These are phyloP conservation scores for Coelastrella sp. DNA, from an alignment of 139 green algal species.

Conservation along the genomic window DNA sequence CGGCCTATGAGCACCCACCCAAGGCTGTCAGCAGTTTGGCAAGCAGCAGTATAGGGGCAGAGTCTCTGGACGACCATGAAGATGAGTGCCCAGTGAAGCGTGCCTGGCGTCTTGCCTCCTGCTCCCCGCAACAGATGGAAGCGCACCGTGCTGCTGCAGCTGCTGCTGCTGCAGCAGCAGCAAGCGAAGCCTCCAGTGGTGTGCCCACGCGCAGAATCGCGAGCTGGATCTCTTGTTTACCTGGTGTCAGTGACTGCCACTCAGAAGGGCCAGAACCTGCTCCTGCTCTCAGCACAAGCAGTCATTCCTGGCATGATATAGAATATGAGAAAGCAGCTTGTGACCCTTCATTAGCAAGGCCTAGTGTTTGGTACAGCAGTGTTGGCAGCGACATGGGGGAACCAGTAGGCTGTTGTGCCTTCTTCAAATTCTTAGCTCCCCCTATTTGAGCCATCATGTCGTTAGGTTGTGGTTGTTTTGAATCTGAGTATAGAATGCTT, in stretches of 20 bases:
- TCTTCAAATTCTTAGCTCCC: background rate
- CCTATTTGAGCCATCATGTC: background rate
- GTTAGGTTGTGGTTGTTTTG: too few species aligned
- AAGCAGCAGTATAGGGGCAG: background rate
- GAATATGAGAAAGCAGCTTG: background rate
- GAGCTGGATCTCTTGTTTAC: background rate
- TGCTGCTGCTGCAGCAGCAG: background rate
- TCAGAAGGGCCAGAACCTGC: background rate
- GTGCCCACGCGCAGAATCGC: background rate
- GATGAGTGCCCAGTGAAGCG: background rate
- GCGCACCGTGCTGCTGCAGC: background rate
- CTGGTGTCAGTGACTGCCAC: background rate
- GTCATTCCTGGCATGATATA: background rate
- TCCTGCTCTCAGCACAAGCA: background rate
- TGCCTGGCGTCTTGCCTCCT: background rate
- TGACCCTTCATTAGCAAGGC: background rate
- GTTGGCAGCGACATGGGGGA: background rate
- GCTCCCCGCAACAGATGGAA: background rate
- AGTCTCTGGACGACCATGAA: background rate
- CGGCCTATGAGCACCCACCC: background rate
- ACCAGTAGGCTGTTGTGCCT: background rate
- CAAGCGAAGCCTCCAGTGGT: background rate
- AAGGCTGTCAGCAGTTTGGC: background rate
- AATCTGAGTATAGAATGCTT: too few species aligned
- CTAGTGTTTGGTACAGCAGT: background rate